phyloP scores from a whole-genome alignment of 2,329 filamentous ascomycete species.

The Cordyceps tenuipes region DNA sequence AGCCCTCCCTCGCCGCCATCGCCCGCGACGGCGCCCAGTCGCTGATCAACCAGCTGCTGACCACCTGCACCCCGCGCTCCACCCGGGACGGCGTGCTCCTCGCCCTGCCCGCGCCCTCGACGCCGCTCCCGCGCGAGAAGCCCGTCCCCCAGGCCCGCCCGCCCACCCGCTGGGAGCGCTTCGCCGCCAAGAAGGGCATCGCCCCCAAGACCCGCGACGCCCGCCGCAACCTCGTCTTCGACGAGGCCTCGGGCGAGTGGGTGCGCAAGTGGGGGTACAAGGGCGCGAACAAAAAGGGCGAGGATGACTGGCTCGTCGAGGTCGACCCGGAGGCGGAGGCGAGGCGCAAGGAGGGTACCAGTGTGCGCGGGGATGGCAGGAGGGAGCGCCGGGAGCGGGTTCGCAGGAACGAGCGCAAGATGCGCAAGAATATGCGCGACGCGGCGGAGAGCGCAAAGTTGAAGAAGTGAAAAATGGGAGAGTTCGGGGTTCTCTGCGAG shows the following conservation, averaged over 20 bases:
- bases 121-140: conserved; percentile 80
- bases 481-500: not conserved
- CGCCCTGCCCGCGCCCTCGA: conserved; percentile 61
- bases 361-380: conserved; percentile 53
- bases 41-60: conserved; percentile 89
- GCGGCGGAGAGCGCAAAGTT: conserved; percentile 19
- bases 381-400: conserved; percentile 60
- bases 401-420: conserved; percentile 61
- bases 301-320: conserved; percentile 86
- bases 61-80: conserved; percentile 71
- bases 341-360: conserved; percentile 53
- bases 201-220: conserved; percentile 76
- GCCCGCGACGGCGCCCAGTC: conserved; percentile 87
- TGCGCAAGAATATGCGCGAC: conserved; percentile 57
- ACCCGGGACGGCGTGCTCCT: conserved; percentile 66
- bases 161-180: conserved; percentile 90
- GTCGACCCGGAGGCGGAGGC: conserved; percentile 70
- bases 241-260: conserved; percentile 81
- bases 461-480: not conserved
- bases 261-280: conserved; percentile 93
- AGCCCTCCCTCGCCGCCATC: conserved; percentile 60
- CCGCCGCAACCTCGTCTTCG: conserved; percentile 66
- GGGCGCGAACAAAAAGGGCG: conserved; percentile 75
- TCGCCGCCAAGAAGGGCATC: conserved; percentile 96
- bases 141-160: conserved; percentile 73